Base-by-base conservation (phyloP, 768 basidiomycete genomes). In the Lactarius deliciosus region DNA sequence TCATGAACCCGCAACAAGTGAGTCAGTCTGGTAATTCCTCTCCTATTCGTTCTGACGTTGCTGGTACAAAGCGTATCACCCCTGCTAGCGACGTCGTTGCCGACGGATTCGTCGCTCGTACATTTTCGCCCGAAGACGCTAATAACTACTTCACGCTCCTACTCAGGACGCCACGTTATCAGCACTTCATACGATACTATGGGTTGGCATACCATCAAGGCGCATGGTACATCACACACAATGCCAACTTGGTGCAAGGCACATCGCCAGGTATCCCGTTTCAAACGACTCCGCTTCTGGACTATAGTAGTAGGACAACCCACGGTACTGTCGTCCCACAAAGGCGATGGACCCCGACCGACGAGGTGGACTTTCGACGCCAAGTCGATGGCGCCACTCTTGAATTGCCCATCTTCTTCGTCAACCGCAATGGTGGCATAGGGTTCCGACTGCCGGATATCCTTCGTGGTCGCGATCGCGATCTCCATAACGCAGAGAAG, bases 341-440 rank as follows among this genome's bases (percentile, higher is more conserved):
- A 34, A 3, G 25, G 28, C 53, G 62, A 5, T 64, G 66, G 66
- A 18, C 50, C 40, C 66, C 66, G 11, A 20, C 28, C 1, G 36
- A 54, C 16, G 25, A 57, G 9, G 25, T 47, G 5, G 66, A 68
- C 11, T 57, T 61, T 32, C 66, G 47, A 22, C 66, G 66, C 20
- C 61, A 67, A 41, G 20, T 32, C 22, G 40, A 47, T 1, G 54
- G 41, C 5, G 62, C 54, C 15, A 1, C 41, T 13, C 32, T 58
- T 9, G 38, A 69, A 1, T 16, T 68, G 54, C 69, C 69, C 0
- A 64, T 69, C n/a, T 69, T 69, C n/a, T 69, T 69, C 38, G 36
- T 68, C 7, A 45, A 41, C 36, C 54, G 60, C 22, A 30, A 54
- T 28, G 38, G 18, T 10, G 30, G 18, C 4, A 16, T 68, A 22